Evolutionary conservation across 352 stramenopile genomes (phyloP).

Genomic region (Phytophthora pistaciae): DNA sequence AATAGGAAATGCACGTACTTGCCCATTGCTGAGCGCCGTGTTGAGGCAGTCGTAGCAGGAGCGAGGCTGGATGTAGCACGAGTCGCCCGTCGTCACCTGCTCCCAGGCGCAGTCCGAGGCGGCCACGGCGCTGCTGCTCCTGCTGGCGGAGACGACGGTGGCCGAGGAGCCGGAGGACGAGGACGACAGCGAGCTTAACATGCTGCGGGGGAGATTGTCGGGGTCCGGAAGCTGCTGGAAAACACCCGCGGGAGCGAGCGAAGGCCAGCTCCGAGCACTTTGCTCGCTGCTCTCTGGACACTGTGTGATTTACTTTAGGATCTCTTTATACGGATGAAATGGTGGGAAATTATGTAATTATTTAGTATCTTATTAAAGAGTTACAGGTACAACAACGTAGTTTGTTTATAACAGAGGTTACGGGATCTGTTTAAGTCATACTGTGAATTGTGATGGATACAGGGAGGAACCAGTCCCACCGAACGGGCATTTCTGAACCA

Average conservation of each 20-base stretch:
- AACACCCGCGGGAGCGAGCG: background rate
- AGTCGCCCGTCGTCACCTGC: constrained; percentile 31
- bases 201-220: constrained; percentile 2
- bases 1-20: constrained; percentile 36
- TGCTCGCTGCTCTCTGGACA: background rate
- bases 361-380: too few species aligned
- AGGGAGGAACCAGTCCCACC: background rate
- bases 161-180: constrained; percentile 11
- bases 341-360: too few species aligned
- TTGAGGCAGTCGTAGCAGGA: constrained; percentile 76
- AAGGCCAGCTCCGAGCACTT: background rate
- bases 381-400: too few species aligned
- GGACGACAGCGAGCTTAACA: constrained; percentile 12
- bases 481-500: constrained; percentile 1
- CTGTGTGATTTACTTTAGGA: background rate
- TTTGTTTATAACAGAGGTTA: too few species aligned
- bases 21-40: constrained; percentile 30
- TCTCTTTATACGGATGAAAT: background rate
- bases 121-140: background rate
- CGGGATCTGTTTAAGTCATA: too few species aligned
- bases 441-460: background rate
- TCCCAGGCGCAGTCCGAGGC: constrained; percentile 60
- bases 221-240: background rate
- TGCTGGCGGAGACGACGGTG: background rate
- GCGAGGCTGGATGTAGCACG: constrained; percentile 57